Evolutionary conservation across 2,329 filamentous ascomycete genomes (phyloP).

Genomic region (Sordariomycetes sp.): DNA sequence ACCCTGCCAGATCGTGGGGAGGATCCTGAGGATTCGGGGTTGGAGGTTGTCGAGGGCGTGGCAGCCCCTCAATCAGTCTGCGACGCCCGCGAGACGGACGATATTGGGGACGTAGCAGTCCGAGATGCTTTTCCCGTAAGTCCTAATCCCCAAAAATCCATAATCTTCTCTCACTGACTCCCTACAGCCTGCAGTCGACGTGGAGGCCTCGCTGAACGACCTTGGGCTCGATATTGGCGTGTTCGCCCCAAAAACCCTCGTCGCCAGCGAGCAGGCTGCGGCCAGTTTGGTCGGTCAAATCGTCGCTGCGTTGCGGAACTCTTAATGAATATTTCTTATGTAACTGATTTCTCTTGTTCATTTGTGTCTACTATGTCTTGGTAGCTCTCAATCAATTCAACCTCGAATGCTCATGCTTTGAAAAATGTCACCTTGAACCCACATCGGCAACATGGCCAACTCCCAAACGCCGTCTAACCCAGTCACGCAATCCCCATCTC

Average conservation of each 20-base stretch:
- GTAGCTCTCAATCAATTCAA: no score
- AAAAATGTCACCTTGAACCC: no score
- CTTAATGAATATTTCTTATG: no score
- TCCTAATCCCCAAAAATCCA: neutral
- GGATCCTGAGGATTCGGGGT: constrained; percentile 2
- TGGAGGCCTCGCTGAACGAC: constrained; percentile 26
- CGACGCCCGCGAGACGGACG: neutral
- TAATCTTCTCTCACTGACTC: neutral
- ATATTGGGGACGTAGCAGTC: constrained; percentile 2
- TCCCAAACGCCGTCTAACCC: no score
- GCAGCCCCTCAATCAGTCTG: constrained; percentile 4
- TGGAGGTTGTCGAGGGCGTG: constrained; percentile 3
- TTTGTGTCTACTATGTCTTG: no score
- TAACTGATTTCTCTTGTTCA: neutral
- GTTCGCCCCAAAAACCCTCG: constrained; percentile 22
- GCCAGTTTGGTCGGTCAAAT: constrained; percentile 14
- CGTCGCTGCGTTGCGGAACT: constrained; percentile 3
- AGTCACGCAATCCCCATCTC: no score
- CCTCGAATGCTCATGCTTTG: no score
- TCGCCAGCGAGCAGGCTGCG: constrained; percentile 16
- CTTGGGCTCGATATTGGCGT: constrained; percentile 26
- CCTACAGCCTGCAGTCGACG: constrained; percentile 27
- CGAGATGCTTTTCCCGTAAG: constrained; percentile 21
- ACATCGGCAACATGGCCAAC: no score
- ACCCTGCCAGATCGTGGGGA: constrained; percentile 29